These are phyloP conservation scores for Kodamaea derodonti DNA, from an alignment of 1,139 yeast genomes.

Conservation along the genomic window DNA sequence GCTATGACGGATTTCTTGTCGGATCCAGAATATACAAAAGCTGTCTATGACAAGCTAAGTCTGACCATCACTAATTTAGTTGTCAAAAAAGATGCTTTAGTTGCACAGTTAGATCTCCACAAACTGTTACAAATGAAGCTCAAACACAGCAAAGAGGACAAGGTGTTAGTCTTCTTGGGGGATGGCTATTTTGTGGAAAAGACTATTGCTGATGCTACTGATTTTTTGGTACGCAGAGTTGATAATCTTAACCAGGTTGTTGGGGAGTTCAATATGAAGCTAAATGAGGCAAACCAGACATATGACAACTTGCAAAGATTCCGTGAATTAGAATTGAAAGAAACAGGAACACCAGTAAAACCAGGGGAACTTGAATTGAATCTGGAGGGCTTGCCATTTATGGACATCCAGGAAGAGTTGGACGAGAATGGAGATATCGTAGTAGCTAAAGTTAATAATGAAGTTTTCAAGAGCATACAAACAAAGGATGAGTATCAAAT, in stretches of 20 bases:
- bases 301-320: slow-evolving; percentile 28
- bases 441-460: slow-evolving; percentile 28
- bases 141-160: slow-evolving; percentile 7
- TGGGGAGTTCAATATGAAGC: slow-evolving; percentile 35
- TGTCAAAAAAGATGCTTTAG: slow-evolving; percentile 12
- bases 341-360: slow-evolving; percentile 3
- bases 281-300: slow-evolving; percentile 42
- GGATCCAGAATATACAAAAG: slow-evolving; percentile 2
- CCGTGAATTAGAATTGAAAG: slow-evolving; percentile 18
- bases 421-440: slow-evolving; percentile 76
- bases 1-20: not conserved
- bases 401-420: slow-evolving; percentile 82
- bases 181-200: slow-evolving; percentile 58
- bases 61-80: slow-evolving; percentile 13
- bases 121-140: slow-evolving; percentile 9
- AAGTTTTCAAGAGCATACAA: not conserved
- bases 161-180: slow-evolving; percentile 49
- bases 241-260: slow-evolving; percentile 34
- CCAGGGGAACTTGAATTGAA: slow-evolving; percentile 13
- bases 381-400: slow-evolving; percentile 51
- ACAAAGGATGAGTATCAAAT: not conserved
- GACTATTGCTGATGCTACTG: slow-evolving; percentile 38
- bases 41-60: slow-evolving; percentile 12
- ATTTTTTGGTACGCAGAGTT: slow-evolving; percentile 40
- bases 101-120: slow-evolving; percentile 12